Conservation (phyloP, 1,284 basidiomycete genomes). For the Apiotrichum sp. region DNA sequence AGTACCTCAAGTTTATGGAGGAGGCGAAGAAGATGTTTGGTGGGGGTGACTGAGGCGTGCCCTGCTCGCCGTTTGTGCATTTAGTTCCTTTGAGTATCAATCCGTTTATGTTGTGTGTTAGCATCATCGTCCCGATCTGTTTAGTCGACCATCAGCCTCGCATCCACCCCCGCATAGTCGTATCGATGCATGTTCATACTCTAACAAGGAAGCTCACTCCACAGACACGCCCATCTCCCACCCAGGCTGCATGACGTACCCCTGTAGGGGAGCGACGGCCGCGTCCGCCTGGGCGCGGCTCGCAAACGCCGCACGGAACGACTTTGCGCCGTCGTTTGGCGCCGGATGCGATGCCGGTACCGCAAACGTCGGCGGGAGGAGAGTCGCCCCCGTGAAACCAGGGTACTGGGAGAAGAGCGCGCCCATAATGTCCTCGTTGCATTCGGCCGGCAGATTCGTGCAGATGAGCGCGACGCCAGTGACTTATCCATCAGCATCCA, state of each 20-base stretch:
- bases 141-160: no score
- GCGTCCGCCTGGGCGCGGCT: constrained; percentile 22
- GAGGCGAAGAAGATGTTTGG: no score
- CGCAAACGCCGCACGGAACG: constrained; percentile 31
- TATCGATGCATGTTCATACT: not conserved
- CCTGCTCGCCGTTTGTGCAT: no score
- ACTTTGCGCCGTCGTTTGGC: constrained; percentile 32
- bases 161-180: no score
- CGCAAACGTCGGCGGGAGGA: constrained; percentile 19
- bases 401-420: constrained; percentile 34
- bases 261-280: constrained; percentile 26
- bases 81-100: no score
- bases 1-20: no score
- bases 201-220: constrained; percentile 1
- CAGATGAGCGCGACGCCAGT: constrained; percentile 21
- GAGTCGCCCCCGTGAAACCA: constrained; percentile 24
- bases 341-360: constrained; percentile 28
- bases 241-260: constrained; percentile 41
- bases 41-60: no score
- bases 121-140: no score
- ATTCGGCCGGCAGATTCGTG: constrained; percentile 40
- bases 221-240: constrained; percentile 41
- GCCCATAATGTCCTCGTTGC: constrained; percentile 30
- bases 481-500: not conserved
- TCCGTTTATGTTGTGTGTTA: no score